Conservation (phyloP, 2,329 filamentous ascomycete genomes). For the Claviceps cyperi region DNA sequence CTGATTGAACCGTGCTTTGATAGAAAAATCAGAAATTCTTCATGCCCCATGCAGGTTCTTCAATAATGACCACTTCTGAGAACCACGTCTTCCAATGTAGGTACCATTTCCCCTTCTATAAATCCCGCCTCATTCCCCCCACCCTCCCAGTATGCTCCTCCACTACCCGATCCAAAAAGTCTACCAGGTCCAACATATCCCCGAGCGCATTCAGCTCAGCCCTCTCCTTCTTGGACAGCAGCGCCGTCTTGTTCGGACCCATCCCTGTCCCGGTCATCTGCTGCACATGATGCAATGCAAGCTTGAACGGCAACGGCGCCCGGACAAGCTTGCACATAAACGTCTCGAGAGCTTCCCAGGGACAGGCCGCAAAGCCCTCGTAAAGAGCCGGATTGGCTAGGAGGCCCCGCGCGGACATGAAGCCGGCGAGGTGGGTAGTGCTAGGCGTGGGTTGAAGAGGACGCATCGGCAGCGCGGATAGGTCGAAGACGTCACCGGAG, state of each 20-base stretch:
- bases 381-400: conserved; percentile 55
- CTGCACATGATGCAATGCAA: conserved; percentile 49
- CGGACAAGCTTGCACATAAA: conserved; percentile 46
- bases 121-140: conserved; percentile 18
- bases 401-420: conserved; percentile 57
- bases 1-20: no score
- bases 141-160: conserved; percentile 19
- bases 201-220: conserved; percentile 31
- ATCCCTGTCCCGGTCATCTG: conserved; percentile 52
- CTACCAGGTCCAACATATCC: conserved; percentile 43
- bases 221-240: conserved; percentile 44
- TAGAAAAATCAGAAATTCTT: no score
- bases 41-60: no score
- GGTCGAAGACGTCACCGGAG: conserved; percentile 55
- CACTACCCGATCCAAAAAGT: conserved; percentile 42
- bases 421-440: conserved; percentile 40
- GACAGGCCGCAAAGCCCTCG: conserved; percentile 38
- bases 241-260: conserved; percentile 33
- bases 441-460: conserved; percentile 16
- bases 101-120: conserved; percentile 11
- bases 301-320: conserved; percentile 46
- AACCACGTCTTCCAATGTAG: no score
- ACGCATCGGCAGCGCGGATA: conserved; percentile 26
- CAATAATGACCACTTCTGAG: no score
- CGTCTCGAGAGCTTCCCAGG: conserved; percentile 46